These are phyloP conservation scores for Leccinum pachyderme DNA, from an alignment of 1,284 basidiomycete species.

Conservation along the genomic window DNA sequence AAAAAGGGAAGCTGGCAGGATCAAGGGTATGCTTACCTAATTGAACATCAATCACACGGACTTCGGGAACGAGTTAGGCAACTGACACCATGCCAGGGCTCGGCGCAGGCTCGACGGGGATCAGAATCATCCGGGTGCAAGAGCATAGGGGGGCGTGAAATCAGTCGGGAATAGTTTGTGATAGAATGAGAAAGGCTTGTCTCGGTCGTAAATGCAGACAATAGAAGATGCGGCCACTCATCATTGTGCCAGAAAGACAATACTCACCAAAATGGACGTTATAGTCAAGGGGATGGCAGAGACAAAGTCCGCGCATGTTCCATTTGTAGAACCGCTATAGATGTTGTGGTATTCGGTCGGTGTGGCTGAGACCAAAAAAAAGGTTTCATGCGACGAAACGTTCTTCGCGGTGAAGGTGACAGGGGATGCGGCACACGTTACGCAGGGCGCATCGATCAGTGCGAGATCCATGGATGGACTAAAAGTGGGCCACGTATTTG, in stretches of 20 bases:
- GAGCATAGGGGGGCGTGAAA: conserved; percentile 1
- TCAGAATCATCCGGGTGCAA: conserved; percentile 4
- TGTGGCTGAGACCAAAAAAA: conserved; percentile 12
- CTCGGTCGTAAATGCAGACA: conserved; percentile 10
- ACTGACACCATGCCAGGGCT: conserved; percentile 14
- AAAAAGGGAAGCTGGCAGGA: conserved; percentile 20
- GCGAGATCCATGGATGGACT: conserved; percentile 22
- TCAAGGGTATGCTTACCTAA: conserved; percentile 18
- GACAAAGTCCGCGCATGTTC: conserved; percentile 15
- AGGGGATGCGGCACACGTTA: conserved; percentile 12
- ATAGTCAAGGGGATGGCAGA: conserved; percentile 1
- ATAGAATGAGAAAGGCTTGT: conserved; percentile 3
- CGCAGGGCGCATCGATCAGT: conserved; percentile 10
- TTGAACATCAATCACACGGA: conserved; percentile 10
- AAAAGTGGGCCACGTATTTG: conserved; percentile 27
- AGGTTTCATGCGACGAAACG: conserved; percentile 6
- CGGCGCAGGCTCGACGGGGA: conserved; percentile 29
- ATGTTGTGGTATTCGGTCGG: not conserved
- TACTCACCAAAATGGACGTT: conserved; percentile 15
- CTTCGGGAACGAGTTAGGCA: conserved; percentile 9
- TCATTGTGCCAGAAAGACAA: conserved; percentile 7
- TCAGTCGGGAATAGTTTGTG: conserved; percentile 6
- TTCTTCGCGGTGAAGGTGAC: not conserved
- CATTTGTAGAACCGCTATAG: not conserved
- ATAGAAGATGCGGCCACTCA: not conserved